phyloP scores from a whole-genome alignment of 2,329 filamentous ascomycete species.

The Xylaria arbuscula region DNA sequence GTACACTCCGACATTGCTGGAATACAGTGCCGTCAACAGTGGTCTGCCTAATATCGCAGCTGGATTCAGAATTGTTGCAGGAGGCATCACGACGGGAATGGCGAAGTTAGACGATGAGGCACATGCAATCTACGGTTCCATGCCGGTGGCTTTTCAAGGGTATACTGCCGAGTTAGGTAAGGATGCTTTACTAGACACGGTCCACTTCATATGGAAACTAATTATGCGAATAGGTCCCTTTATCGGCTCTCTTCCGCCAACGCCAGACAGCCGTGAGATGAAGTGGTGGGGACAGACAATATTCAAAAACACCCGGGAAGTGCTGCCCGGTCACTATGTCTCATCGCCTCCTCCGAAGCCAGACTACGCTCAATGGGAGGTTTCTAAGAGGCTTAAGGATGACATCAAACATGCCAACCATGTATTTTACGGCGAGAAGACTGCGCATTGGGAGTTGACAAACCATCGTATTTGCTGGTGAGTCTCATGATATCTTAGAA shows the following conservation, averaged over 20 bases:
- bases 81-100: constrained; percentile 56
- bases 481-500: constrained; percentile 42
- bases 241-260: constrained; percentile 69
- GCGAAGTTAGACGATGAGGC: constrained; percentile 32
- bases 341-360: constrained; percentile 66
- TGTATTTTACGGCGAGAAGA: constrained; percentile 69
- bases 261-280: constrained; percentile 58
- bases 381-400: constrained; percentile 64
- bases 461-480: constrained; percentile 76
- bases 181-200: neutral
- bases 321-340: constrained; percentile 53
- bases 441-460: constrained; percentile 66
- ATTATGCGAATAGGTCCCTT: constrained; percentile 59
- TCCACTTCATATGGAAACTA: neutral
- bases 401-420: constrained; percentile 68
- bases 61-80: constrained; percentile 61
- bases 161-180: constrained; percentile 32
- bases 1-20: constrained; percentile 61
- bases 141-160: constrained; percentile 38
- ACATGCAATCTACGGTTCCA: constrained; percentile 31
- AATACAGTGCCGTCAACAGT: constrained; percentile 56
- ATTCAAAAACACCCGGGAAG: constrained; percentile 67
- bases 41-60: constrained; percentile 59
- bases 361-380: constrained; percentile 73
- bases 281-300: constrained; percentile 74